Evolutionary conservation across 2,329 filamentous ascomycete species (phyloP), one percentile per base, ranked within the genome.

Genomic region (Colletotrichum sp.): DNA sequence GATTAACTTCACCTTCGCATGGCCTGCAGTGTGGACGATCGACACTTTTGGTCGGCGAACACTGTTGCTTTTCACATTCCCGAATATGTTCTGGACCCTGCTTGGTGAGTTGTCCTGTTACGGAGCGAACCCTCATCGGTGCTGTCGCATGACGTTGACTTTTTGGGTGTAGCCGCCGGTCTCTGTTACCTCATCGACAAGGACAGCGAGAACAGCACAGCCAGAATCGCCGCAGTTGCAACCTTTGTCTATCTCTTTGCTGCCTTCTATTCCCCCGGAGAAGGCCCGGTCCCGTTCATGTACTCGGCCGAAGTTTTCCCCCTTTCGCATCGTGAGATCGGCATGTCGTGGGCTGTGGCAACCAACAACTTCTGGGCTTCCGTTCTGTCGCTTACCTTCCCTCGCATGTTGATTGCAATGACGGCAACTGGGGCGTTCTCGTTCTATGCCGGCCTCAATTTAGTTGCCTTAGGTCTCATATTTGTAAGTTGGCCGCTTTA

Each of bases 271-370:
- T 92, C 90, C 0, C 91, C 92, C 0, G 92, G 92, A 25, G 91
- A 93, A 83, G 92, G 92, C 0, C 88, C 91, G 0, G 91, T 93
- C 1, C 91, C 91, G 0, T 93, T 92, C 82, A 89, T 89, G 22
- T 93, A 93, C 85, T 89, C 86, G 1, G 91, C 92, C 6, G 92
- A 93, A 80, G 91, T 92, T 15, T 93, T 92, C 82, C 92, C 92
- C 1, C 88, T 93, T 0, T 91, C 90, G 3, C 91, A 93, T 81
- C 86, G 92, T 77, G 92, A 93, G 81, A 87, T 92, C 6, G 92
- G 92, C 44, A 93, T 93, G 92, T 87, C 87, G 0, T 92, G 89
- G 84, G 90, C 91, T 7, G 91, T 93, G 2, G 90, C 91, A 3
- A 92, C 90, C 2, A 91, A 90, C 79, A 87, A 90, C 77, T 90